These are phyloP conservation scores for Lipomyces chichibuensis DNA, from an alignment of 805 yeast species.

Conservation along the genomic window DNA sequence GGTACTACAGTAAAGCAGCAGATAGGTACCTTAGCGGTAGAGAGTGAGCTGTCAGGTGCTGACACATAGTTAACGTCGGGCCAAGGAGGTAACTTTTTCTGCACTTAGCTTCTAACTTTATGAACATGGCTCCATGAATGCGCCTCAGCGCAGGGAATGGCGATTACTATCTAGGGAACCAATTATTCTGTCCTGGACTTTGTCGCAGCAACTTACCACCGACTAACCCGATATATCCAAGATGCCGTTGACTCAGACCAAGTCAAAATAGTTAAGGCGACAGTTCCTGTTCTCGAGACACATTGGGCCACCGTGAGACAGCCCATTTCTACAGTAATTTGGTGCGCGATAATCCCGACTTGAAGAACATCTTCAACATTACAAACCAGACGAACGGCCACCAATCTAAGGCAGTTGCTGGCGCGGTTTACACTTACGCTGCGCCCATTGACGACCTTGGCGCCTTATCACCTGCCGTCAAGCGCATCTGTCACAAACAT, in stretches of 20 bases:
- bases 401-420: conserved; percentile 69
- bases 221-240: too few relatives aligned
- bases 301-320: conserved; percentile 61
- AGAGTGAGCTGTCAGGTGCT: too few relatives aligned
- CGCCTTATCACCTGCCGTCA: conserved; percentile 55
- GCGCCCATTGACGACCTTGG: conserved; percentile 61
- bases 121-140: too few relatives aligned
- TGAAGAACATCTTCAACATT: conserved; percentile 62
- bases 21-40: too few relatives aligned
- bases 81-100: too few relatives aligned
- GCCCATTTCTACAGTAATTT: conserved; percentile 57
- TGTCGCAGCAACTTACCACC: too few relatives aligned
- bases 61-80: too few relatives aligned
- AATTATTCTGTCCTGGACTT: too few relatives aligned
- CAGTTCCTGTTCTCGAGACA: conserved; percentile 58
- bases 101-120: too few relatives aligned
- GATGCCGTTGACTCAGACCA: conserved; percentile 13
- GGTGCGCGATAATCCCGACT: conserved; percentile 58
- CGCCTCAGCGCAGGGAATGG: too few relatives aligned
- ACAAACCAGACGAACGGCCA: conserved; percentile 57
- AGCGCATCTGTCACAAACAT: conserved; percentile 67
- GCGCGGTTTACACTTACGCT: conserved; percentile 64
- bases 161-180: too few relatives aligned
- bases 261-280: conserved; percentile 37
- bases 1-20: too few relatives aligned